These are phyloP conservation scores for Penicillium parvum DNA, from an alignment of 495 filamentous ascomycete genomes.

Conservation along the genomic window DNA sequence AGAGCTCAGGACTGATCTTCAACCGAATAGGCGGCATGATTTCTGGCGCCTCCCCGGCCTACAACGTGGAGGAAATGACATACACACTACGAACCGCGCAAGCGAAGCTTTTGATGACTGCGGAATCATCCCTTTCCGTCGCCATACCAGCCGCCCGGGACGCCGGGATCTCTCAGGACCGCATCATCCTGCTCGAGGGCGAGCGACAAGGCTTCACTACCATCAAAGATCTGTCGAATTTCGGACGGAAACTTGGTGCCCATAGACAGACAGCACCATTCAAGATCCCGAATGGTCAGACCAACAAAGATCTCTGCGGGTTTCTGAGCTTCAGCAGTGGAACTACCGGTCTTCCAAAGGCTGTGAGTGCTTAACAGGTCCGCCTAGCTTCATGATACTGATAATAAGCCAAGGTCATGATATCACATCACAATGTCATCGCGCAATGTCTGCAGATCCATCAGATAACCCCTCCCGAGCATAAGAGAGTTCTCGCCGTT, in stretches of 20 bases:
- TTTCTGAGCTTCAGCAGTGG: constrained; percentile 53
- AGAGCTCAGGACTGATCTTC: neutral
- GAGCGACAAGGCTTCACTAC: constrained; percentile 42
- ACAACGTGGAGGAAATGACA: constrained; percentile 59
- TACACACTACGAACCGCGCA: constrained; percentile 52
- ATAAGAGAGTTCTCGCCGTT: constrained; percentile 48
- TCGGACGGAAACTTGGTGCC: constrained; percentile 33
- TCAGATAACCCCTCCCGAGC: constrained; percentile 41
- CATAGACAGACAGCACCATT: constrained; percentile 37
- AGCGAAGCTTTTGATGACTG: constrained; percentile 54
- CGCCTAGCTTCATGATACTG: constrained; percentile 34
- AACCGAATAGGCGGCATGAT: constrained; percentile 48
- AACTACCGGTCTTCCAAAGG: constrained; percentile 28
- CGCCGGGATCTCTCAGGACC: constrained; percentile 45
- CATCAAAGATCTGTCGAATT: constrained; percentile 45
- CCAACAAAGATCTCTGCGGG: constrained; percentile 51
- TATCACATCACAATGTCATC: constrained; percentile 59
- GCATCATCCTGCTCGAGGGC: constrained; percentile 55
- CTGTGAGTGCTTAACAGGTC: constrained; percentile 14
- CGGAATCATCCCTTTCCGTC: constrained; percentile 44
- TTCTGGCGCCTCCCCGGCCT: constrained; percentile 54
- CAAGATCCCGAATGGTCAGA: constrained; percentile 44
- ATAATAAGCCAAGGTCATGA: constrained; percentile 48
- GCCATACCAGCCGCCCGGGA: constrained; percentile 48
- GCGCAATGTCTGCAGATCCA: constrained; percentile 56